These are phyloP conservation scores for Uromyces viciae-fabae DNA, from an alignment of 1,284 basidiomycete species.

Conservation along the genomic window DNA sequence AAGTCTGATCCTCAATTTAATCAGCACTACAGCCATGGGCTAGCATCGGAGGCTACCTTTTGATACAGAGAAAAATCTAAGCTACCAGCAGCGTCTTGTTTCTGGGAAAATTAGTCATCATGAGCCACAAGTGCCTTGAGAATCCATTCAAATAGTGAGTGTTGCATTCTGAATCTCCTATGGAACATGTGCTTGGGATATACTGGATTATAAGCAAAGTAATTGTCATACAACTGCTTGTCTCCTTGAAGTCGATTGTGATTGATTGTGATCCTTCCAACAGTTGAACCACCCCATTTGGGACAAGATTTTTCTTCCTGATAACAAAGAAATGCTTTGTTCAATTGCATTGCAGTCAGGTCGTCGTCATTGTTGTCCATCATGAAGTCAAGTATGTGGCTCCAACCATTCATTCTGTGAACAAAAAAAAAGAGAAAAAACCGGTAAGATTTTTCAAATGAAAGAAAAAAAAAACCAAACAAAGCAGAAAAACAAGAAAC, in stretches of 20 bases:
- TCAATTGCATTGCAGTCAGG: no score
- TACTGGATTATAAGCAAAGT: background rate
- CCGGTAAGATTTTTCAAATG: no score
- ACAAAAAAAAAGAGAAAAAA: no score
- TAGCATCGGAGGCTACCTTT: background rate
- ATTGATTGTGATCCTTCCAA: background rate
- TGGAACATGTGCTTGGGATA: background rate
- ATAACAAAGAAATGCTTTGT: no score
- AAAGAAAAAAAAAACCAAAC: no score
- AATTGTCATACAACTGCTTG: background rate
- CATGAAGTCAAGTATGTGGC: no score
- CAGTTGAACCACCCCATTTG: background rate
- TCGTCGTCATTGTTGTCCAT: no score
- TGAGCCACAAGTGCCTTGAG: background rate
- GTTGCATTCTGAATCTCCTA: background rate
- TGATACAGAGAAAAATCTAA: background rate
- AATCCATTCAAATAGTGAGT: background rate
- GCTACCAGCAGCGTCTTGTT: background rate
- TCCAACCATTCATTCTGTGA: no score
- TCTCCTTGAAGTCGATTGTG: background rate
- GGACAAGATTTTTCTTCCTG: no score
- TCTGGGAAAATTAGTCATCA: background rate
- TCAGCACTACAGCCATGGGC: background rate
- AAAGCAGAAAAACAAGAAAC: no score
- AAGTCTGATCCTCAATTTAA: background rate